Conservation (phyloP, 2,329 filamentous ascomycete species). For the Hymenoscyphus occultus region DNA sequence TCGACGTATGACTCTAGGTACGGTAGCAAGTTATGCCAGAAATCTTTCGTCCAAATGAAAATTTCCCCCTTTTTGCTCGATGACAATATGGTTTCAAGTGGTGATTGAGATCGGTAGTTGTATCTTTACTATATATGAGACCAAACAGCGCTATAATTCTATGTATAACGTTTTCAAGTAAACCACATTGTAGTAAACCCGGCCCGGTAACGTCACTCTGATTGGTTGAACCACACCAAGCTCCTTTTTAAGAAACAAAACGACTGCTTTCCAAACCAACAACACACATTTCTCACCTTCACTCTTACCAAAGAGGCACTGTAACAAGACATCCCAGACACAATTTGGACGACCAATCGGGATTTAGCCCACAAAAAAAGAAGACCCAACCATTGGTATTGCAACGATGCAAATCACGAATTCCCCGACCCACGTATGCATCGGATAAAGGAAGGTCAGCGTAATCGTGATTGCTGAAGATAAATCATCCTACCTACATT, state of each 20-base stretch:
- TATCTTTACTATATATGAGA: no score
- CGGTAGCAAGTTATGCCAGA: no score
- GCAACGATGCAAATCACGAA: conserved; percentile 1
- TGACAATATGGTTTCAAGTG: no score
- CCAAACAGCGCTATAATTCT: no score
- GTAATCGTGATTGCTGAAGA: background rate
- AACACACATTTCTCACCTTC: background rate
- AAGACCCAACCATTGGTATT: background rate
- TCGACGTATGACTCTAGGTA: no score
- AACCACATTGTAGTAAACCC: no score
- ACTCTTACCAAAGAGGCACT: background rate
- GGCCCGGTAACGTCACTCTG: background rate
- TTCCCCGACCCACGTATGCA: background rate
- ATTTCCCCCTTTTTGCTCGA: no score
- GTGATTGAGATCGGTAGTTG: no score
- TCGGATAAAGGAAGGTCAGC: background rate
- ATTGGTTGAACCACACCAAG: background rate
- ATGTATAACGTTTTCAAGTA: no score
- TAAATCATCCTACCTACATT: background rate
- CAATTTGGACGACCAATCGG: background rate
- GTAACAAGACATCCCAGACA: background rate
- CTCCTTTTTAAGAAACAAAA: background rate
- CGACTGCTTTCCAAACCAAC: background rate
- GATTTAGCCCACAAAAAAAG: background rate
- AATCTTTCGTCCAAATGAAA: no score